phyloP scores from a whole-genome alignment of 2,329 filamentous ascomycete species.

The Diaporthe aspalathi region DNA sequence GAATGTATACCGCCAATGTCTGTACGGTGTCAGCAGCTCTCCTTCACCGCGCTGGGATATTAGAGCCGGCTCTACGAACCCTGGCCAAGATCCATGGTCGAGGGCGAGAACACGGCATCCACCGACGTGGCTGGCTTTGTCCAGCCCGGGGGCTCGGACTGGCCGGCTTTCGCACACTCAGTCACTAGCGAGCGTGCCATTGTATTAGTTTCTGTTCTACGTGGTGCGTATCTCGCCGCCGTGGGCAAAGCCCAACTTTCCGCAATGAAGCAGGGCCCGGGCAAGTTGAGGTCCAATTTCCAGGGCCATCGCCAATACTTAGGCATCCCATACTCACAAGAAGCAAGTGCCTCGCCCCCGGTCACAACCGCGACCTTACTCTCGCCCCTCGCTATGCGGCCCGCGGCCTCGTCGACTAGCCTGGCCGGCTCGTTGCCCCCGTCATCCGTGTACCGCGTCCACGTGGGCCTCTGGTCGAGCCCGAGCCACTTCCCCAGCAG shows the following conservation, averaged over 20 bases:
- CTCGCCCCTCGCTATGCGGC: slow-evolving; percentile 64
- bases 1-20: slow-evolving; percentile 67
- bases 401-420: slow-evolving; percentile 72
- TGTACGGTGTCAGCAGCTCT: slow-evolving; percentile 44
- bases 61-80: slow-evolving; percentile 55
- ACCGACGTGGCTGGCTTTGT: slow-evolving; percentile 53
- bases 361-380: slow-evolving; percentile 68
- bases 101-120: slow-evolving; percentile 50
- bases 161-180: slow-evolving; percentile 49
- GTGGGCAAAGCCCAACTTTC: background rate
- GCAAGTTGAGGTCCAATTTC: background rate
- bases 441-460: slow-evolving; percentile 65
- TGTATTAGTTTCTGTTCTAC: background rate
- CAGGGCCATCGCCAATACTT: background rate
- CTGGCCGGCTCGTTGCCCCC: slow-evolving; percentile 73
- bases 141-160: slow-evolving; percentile 69
- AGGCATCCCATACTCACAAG: slow-evolving; percentile 54
- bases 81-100: slow-evolving; percentile 58
- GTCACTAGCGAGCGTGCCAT: slow-evolving; percentile 40
- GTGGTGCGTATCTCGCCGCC: background rate
- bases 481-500: slow-evolving; percentile 62
- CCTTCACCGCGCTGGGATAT: slow-evolving; percentile 50
- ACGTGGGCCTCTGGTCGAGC: slow-evolving; percentile 53
- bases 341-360: slow-evolving; percentile 74
- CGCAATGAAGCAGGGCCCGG: background rate